Evolutionary conservation across 2,329 filamentous ascomycete genomes (phyloP).

Genomic region (Fusarium abutilonis): DNA sequence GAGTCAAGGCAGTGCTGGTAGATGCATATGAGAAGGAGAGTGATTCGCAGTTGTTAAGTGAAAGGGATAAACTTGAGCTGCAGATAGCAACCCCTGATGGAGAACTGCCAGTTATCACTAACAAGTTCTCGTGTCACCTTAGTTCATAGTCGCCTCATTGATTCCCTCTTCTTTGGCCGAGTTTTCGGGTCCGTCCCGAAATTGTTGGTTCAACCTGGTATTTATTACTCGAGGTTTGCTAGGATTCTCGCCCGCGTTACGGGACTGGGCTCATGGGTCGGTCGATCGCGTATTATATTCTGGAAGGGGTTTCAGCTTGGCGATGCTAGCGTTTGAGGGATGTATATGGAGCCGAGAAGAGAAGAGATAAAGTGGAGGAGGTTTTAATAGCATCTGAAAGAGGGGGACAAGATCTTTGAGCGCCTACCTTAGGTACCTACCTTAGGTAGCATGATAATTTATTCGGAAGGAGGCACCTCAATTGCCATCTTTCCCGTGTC

Average conservation of each 20-base stretch:
- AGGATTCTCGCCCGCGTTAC: constrained; percentile 18
- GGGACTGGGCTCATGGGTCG: constrained; percentile 17
- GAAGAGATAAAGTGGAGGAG: constrained; percentile 1
- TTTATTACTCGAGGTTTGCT: constrained; percentile 27
- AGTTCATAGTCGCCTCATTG: constrained; percentile 35
- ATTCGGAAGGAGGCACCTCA: constrained; percentile 19
- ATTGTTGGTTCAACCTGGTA: constrained; percentile 22
- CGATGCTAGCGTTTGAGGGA: constrained; percentile 15
- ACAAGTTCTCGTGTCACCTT: constrained; percentile 20
- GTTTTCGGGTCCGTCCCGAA: constrained; percentile 6
- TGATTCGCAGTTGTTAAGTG: constrained; percentile 1
- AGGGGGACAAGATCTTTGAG: not conserved
- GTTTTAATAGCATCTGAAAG: constrained; percentile 9
- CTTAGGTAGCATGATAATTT: constrained; percentile 1
- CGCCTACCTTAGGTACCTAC: not conserved
- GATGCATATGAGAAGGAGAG: constrained; percentile 3
- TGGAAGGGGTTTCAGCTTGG: constrained; percentile 25
- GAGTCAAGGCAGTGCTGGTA: constrained; percentile 3
- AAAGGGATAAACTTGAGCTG: constrained; percentile 6
- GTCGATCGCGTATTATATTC: constrained; percentile 16
- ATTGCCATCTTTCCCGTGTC: constrained; percentile 8
- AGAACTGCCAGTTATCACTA: not conserved
- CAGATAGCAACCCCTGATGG: not conserved
- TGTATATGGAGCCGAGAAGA: not conserved
- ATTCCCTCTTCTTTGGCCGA: constrained; percentile 10